Conservation (phyloP, 306 rosid genomes). For the Lablab purpureus region DNA sequence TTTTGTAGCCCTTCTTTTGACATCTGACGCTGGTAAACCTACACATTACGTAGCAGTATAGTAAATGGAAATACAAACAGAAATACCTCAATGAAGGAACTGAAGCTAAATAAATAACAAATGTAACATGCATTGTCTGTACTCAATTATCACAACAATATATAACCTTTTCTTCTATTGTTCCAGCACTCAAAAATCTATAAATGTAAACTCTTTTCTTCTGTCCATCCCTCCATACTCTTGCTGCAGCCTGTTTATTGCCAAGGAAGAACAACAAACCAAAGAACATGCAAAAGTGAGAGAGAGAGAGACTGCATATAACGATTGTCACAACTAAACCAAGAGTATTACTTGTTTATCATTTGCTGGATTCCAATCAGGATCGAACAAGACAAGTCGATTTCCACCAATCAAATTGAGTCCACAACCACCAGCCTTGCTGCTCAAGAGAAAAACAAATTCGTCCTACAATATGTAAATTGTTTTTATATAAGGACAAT, state of each 20-base stretch:
- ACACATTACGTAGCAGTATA: slow-evolving; percentile 30
- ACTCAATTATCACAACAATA: slow-evolving; percentile 43
- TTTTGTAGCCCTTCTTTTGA: slow-evolving; percentile 98
- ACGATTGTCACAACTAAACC: slow-evolving; percentile 28
- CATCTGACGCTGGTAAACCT: slow-evolving; percentile 99
- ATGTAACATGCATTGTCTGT: slow-evolving; percentile 12
- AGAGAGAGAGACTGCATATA: neutral
- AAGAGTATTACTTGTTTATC: slow-evolving; percentile 83
- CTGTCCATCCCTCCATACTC: slow-evolving; percentile 99
- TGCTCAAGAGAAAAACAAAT: slow-evolving; percentile 93
- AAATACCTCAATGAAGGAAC: slow-evolving; percentile 33
- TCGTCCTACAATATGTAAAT: slow-evolving; percentile 71
- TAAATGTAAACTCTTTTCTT: slow-evolving; percentile 95
- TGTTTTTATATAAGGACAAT: slow-evolving; percentile 22
- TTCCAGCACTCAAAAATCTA: slow-evolving; percentile 91
- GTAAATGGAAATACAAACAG: slow-evolving; percentile 19
- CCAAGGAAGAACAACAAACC: slow-evolving; percentile 43
- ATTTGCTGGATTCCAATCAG: slow-evolving; percentile 99
- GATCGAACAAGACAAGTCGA: slow-evolving; percentile 94
- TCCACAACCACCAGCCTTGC: slow-evolving; percentile 99
- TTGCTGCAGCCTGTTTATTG: slow-evolving; percentile 88
- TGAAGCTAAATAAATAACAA: slow-evolving; percentile 40
- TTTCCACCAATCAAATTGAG: slow-evolving; percentile 98
- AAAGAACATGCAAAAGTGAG: neutral
- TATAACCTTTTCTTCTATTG: slow-evolving; percentile 96